These are phyloP conservation scores for Lithohypha guttulata DNA, from an alignment of 2,329 filamentous ascomycete genomes.

Conservation along the genomic window DNA sequence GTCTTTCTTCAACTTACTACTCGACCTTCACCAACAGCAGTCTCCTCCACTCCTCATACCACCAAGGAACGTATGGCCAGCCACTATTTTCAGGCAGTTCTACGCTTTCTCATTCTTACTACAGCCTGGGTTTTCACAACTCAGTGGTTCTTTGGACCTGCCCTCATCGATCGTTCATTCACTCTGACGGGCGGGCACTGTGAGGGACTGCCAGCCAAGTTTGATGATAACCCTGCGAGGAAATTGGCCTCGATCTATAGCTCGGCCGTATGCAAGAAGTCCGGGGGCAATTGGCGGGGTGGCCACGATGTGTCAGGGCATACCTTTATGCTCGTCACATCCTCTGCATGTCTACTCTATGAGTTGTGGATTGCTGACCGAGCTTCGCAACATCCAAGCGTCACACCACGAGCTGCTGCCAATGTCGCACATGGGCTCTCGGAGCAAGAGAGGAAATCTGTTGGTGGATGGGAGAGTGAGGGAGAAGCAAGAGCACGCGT, in stretches of 20 bases:
- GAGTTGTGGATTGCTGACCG: slow-evolving; percentile 63
- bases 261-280: slow-evolving; percentile 61
- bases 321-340: slow-evolving; percentile 81
- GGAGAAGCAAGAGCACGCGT: slow-evolving; percentile 45
- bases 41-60: slow-evolving; percentile 1
- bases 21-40: slow-evolving; percentile 23
- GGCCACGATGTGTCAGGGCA: slow-evolving; percentile 95
- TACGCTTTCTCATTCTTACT: slow-evolving; percentile 65
- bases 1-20: slow-evolving; percentile 59
- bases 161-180: slow-evolving; percentile 83
- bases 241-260: slow-evolving; percentile 52
- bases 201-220: slow-evolving; percentile 31
- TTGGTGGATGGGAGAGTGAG: slow-evolving; percentile 23
- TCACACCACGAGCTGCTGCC: slow-evolving; percentile 34
- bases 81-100: slow-evolving; percentile 41
- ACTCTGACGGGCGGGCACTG: slow-evolving; percentile 80
- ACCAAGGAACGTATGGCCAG: slow-evolving; percentile 9
- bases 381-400: slow-evolving; percentile 26
- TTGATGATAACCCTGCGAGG: slow-evolving; percentile 19
- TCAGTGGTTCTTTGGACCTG: slow-evolving; percentile 92
- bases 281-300: slow-evolving; percentile 77
- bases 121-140: slow-evolving; percentile 74
- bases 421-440: slow-evolving; percentile 32
- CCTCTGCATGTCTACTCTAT: slow-evolving; percentile 68
- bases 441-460: slow-evolving; percentile 29